Evolutionary conservation across 164 flowering plant species (phyloP), one percentile per base, ranked within the genome.

Genomic region (Cinnamomum micranthum): DNA sequence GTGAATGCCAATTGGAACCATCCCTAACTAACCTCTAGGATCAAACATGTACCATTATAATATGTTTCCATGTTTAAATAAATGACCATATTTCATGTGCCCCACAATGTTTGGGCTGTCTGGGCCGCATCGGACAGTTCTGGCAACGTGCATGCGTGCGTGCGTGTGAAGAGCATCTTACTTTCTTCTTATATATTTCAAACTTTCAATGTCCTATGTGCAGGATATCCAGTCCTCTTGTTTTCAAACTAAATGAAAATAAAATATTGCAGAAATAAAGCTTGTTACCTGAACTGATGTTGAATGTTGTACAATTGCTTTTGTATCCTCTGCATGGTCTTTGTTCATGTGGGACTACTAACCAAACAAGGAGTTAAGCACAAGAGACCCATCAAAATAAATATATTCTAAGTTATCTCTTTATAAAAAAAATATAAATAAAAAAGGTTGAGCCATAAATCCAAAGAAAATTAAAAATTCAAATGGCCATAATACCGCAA

Each of bases 291-390:
- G 90, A 76, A 93, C 78, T 52, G 93, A 88, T 17, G 96, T 92
- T 65, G 88, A 82, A 76, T 91, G 88, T 68, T 87, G 92, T 75
- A 93, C 99, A 65, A 95, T 92, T 68, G 84, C 79, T 80, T 85
- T 93, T 64, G 98, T 95, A 76, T 95, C 99, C 64, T 95, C 97
- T 72, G 78, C 87, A 81, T 95, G 99, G 82, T 95, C 99, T 72
- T 79, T 91, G 74, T 95, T 95, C 99, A 95, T 95, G 86, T 95
- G 99, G 68, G 92, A 88, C 99, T 95, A 86, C 28, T 33, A 70
- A 74, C 47, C 50, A 4, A 67, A 15, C 72, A 23, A 58, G 50
- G 1, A 33, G 70, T 71, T 20, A 28, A 50, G 50, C 7, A 50
- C 35, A 71, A 14, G 55, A 65, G 17, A 63, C 60, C 60, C 60